A percentile compares a stretch with the other conserved stretches of the same genome.
phyloP scores from a whole-genome alignment of 1,284 basidiomycete genomes.

The Moesziomyces globuligerus region DNA sequence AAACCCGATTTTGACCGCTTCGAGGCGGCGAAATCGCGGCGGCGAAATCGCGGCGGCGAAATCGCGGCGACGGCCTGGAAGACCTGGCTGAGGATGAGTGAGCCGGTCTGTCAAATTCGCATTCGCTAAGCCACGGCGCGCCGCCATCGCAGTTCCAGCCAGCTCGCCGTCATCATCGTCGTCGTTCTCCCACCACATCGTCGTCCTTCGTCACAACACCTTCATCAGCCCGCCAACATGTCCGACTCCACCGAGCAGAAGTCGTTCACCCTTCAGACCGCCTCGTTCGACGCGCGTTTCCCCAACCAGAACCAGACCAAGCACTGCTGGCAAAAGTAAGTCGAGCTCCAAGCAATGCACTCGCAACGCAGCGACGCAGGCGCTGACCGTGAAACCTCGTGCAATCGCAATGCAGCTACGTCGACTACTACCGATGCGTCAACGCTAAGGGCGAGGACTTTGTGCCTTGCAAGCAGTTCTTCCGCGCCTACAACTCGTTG shows the following conservation, averaged over 20 bases:
- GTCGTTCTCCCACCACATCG: slow-evolving; percentile 9
- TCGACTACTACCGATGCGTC: slow-evolving; percentile 94
- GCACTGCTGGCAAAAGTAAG: slow-evolving; percentile 67
- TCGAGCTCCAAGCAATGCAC: not conserved
- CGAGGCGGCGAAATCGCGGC: not conserved
- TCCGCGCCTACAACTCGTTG: slow-evolving; percentile 92
- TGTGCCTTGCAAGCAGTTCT: slow-evolving; percentile 98
- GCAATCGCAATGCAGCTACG: slow-evolving; percentile 52
- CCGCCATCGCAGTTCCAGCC: not conserved
- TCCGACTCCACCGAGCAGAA: slow-evolving; percentile 47
- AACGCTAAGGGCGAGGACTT: slow-evolving; percentile 97
- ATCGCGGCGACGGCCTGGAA: too few species aligned
- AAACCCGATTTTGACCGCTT: slow-evolving; percentile 32
- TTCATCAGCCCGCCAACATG: slow-evolving; percentile 20
- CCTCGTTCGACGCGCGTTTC: slow-evolving; percentile 65
- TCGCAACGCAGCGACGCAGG: too few species aligned
- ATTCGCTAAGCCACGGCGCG: slow-evolving; percentile 8
- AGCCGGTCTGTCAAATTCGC: slow-evolving; percentile 7
- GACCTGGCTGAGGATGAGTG: not conserved
- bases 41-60: not conserved
- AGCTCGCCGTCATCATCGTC: slow-evolving; percentile 1
- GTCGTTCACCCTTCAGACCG: slow-evolving; percentile 65
- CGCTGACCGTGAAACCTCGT: too few species aligned
- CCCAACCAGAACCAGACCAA: slow-evolving; percentile 68
- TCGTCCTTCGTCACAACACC: not conserved